phyloP scores from a whole-genome alignment of 1,284 basidiomycete genomes.

The Spongiforma sp. region DNA sequence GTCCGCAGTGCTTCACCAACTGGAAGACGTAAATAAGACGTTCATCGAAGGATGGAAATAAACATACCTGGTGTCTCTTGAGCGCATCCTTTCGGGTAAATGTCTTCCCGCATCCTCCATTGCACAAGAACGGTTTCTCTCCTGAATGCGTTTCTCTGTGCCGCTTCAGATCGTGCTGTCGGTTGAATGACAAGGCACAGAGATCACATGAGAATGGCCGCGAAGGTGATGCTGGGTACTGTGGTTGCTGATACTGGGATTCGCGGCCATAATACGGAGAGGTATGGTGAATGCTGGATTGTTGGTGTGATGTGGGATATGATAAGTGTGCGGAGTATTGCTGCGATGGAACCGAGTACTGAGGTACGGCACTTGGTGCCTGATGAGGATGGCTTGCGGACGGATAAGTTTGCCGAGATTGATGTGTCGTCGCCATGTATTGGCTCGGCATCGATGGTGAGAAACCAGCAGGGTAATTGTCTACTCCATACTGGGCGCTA shows the following conservation, averaged over 20 bases:
- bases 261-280: constrained; percentile 36
- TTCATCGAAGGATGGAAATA: constrained; percentile 5
- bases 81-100: constrained; percentile 84
- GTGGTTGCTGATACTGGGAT: constrained; percentile 37
- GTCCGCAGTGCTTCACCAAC: constrained; percentile 80
- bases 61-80: constrained; percentile 76
- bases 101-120: constrained; percentile 81
- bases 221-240: constrained; percentile 69
- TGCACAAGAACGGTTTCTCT: constrained; percentile 80
- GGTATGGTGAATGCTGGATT: constrained; percentile 19
- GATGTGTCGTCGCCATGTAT: constrained; percentile 27
- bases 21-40: constrained; percentile 37
- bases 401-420: constrained; percentile 37
- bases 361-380: constrained; percentile 19
- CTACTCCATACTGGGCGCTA: constrained; percentile 25
- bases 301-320: no score
- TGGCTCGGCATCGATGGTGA: constrained; percentile 23
- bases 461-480: constrained; percentile 27
- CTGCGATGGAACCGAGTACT: constrained; percentile 34
- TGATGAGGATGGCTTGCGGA: constrained; percentile 26
- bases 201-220: constrained; percentile 78
- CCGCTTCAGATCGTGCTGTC: constrained; percentile 81
- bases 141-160: constrained; percentile 82
- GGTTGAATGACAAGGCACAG: constrained; percentile 81
- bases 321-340: constrained; percentile 32